Evolutionary conservation across 108 stramenopile species (phyloP), one percentile per base, ranked within the genome.

Genomic region (Aurantiochytrium sp.): DNA sequence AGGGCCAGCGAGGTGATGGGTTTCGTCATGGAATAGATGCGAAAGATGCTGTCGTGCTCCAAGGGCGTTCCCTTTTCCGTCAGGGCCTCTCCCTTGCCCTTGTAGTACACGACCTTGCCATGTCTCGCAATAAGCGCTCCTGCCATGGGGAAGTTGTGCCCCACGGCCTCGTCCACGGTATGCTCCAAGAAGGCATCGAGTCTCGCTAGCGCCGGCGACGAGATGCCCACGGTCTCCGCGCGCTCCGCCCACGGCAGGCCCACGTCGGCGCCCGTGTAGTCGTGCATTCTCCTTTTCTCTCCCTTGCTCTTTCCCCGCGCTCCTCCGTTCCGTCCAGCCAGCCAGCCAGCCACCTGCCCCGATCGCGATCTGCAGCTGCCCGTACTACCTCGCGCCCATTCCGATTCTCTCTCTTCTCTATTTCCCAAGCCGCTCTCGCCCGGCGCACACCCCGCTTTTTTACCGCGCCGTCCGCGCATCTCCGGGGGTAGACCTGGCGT

Each of bases 21-120:
- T 58, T 90, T 90, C 8, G 90, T 88, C 90, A 90, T 90, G 21
- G 88, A 89, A 64, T 90, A 90, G 42, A 90, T 90, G 10, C 90
- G 87, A 25, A 88, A 90, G 3, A 90, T 47, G 16, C 59, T 25
- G 44, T 72, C 57, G 51, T 83, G 49, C 73, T 83, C 51, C 73
- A 83, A 44, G 18, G 44, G 49, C 12, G 44, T 83, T 6, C 73
- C 73, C 51, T 47, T 47, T 44, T 83, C 51, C 23, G 49, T 83
- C 14, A 69, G 35, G 8, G 64, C 64, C 21, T 83, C 49, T 5
- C 73, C 73, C 19, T 23, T 51, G 44, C 73, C 73, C 51, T 83
- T 83, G 73, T 83, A 83, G n/a, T 51, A 83, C 73, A 83, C 73
- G 51, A 83, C 73, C 28, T 83, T 83, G 23, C 73, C 73, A 6